phyloP scores from a whole-genome alignment of 2,329 filamentous ascomycete genomes.

The Plectosphaerella cucumerina region DNA sequence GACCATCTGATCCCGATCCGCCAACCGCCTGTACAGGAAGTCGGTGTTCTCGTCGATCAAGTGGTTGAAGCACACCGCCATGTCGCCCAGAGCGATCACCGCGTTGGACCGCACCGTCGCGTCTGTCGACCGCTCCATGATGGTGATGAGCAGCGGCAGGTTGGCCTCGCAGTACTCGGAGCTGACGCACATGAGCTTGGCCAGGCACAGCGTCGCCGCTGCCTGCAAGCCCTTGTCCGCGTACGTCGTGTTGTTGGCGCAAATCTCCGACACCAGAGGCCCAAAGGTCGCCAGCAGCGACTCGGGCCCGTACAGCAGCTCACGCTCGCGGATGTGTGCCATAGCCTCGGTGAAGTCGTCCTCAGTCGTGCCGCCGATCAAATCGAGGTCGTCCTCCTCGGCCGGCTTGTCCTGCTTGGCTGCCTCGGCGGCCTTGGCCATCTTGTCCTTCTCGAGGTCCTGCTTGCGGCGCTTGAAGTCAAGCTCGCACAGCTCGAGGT shows the following conservation, averaged over 20 bases:
- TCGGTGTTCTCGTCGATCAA: constrained; percentile 99
- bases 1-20: constrained; percentile 82
- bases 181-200: constrained; percentile 98
- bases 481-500: constrained; percentile 92
- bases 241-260: constrained; percentile 90
- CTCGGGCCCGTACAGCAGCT: constrained; percentile 75
- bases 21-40: constrained; percentile 90
- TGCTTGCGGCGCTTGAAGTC: constrained; percentile 97
- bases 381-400: constrained; percentile 80
- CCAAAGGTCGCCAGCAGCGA: constrained; percentile 90
- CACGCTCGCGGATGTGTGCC: constrained; percentile 76
- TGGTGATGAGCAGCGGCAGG: constrained; percentile 89
- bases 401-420: constrained; percentile 43
- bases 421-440: constrained; percentile 31
- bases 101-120: constrained; percentile 93
- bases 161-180: constrained; percentile 95
- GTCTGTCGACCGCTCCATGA: constrained; percentile 90
- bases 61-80: constrained; percentile 99
- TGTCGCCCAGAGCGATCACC: constrained; percentile 94
- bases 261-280: constrained; percentile 87
- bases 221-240: constrained; percentile 86
- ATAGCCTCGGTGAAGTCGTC: constrained; percentile 89
- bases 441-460: constrained; percentile 69
- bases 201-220: constrained; percentile 87
- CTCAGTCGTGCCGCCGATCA: constrained; percentile 94